phyloP scores from a whole-genome alignment of 2,329 filamentous ascomycete genomes.

The Conoideocrella luteorostrata region DNA sequence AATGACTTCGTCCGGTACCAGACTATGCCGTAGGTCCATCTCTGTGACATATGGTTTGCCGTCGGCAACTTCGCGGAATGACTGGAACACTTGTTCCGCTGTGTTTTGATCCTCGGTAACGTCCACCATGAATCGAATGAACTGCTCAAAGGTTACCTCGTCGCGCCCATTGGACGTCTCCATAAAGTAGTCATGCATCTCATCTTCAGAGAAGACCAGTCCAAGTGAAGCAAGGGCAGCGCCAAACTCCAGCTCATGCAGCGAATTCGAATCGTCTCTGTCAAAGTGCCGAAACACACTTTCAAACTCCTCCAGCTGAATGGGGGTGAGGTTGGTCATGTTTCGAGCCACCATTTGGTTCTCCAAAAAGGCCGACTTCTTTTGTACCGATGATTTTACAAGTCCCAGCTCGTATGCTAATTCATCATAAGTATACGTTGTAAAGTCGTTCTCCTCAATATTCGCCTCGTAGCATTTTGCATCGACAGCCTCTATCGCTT shows the following conservation, averaged over 20 bases:
- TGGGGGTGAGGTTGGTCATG: slow-evolving; percentile 98
- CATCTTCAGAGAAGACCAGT: slow-evolving; percentile 91
- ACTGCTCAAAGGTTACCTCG: slow-evolving; percentile 93
- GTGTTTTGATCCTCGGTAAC: slow-evolving; percentile 99
- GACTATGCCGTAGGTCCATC: slow-evolving; percentile 87
- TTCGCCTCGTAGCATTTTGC: slow-evolving; percentile 91
- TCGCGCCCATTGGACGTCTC: slow-evolving; percentile 75
- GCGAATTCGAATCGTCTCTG: slow-evolving; percentile 80
- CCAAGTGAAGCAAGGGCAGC: slow-evolving; percentile 92
- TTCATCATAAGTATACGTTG: slow-evolving; percentile 98
- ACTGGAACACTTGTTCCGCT: slow-evolving; percentile 96
- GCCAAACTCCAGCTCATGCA: slow-evolving; percentile 92
- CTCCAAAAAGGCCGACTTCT: slow-evolving; percentile 93
- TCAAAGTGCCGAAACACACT: slow-evolving; percentile 98
- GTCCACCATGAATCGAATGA: slow-evolving; percentile 98
- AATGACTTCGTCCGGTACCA: slow-evolving; percentile 96
- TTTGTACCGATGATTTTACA: slow-evolving; percentile 86
- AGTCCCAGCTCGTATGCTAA: slow-evolving; percentile 87
- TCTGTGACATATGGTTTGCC: slow-evolving; percentile 98
- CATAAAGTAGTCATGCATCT: slow-evolving; percentile 94
- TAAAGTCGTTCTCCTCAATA: slow-evolving; percentile 98
- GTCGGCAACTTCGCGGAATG: slow-evolving; percentile 93
- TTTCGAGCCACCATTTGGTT: slow-evolving; percentile 97
- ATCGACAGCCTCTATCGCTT: slow-evolving; percentile 79
- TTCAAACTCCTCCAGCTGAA: slow-evolving; percentile 97